phyloP scores from a whole-genome alignment of 257 asterid species.

The Solanum acaule region DNA sequence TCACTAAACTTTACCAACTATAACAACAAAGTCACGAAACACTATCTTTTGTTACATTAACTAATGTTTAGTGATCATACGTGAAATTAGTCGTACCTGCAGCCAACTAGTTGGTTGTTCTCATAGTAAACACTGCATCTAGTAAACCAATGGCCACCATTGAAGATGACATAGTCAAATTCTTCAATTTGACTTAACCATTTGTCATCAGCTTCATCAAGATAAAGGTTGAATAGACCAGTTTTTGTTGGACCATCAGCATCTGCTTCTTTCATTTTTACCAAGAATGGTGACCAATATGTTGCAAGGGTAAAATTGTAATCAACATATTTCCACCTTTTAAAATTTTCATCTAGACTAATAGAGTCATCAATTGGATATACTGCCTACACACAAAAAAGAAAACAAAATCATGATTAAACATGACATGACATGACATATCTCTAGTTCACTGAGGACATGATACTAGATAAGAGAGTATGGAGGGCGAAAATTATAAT shows the following conservation, averaged over 20 bases:
- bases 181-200: conserved; percentile 7
- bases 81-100: not conserved
- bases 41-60: not conserved
- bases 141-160: conserved; percentile 17
- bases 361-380: conserved; percentile 9
- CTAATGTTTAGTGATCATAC: not conserved
- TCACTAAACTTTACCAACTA: not conserved
- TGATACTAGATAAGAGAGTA: not conserved
- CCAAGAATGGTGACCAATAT: conserved; percentile 16
- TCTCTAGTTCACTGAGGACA: not conserved
- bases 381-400: not conserved
- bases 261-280: not conserved
- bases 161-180: conserved; percentile 13
- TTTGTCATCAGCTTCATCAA: conserved; percentile 13
- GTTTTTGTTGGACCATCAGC: conserved; percentile 9
- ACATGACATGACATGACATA: not conserved
- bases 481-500: not conserved
- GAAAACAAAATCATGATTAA: no score
- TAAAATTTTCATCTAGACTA: conserved; percentile 8
- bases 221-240: conserved; percentile 12
- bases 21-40: not conserved
- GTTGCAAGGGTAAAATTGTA: conserved; percentile 14
- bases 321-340: not conserved
- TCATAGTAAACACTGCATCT: conserved; percentile 11
- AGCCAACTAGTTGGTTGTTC: conserved; percentile 4